Percentiles rank a stretch among this genome's conserved stretches.
These are phyloP conservation scores for Rhytidiadelphus loreus DNA, from an alignment of 225 moss, liverwort and hornwort species.

Conservation along the genomic window DNA sequence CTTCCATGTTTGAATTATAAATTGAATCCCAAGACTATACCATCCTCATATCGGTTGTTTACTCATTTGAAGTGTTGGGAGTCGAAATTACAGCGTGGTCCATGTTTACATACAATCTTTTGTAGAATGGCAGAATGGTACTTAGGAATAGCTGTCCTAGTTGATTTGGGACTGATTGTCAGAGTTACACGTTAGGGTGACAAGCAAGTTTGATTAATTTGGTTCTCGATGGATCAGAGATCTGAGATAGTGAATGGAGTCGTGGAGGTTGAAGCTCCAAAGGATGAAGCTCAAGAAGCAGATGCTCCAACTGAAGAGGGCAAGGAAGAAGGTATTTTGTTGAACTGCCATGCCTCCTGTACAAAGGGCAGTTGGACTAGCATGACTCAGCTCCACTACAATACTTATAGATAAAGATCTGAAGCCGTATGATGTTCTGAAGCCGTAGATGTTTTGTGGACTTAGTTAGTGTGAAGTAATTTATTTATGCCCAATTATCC, in stretches of 20 bases:
- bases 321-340: constrained; percentile 50
- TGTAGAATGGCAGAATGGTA: background rate
- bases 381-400: background rate
- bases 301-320: constrained; percentile 20
- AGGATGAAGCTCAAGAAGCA: constrained; percentile 31
- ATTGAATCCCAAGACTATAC: background rate
- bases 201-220: background rate
- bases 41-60: background rate
- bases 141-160: background rate
- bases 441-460: background rate
- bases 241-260: constrained; percentile 76
- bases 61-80: background rate
- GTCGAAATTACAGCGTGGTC: background rate
- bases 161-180: background rate
- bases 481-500: background rate
- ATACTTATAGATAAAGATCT: background rate
- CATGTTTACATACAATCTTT: background rate
- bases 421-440: background rate
- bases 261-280: constrained; percentile 58
- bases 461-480: background rate
- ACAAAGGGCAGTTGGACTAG: background rate
- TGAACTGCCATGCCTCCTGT: background rate
- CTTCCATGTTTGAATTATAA: background rate
- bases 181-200: background rate
- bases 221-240: constrained; percentile 24